Evolutionary conservation across 176 grass and related monocot genomes (phyloP).

Genomic region (Lolium perenne): DNA sequence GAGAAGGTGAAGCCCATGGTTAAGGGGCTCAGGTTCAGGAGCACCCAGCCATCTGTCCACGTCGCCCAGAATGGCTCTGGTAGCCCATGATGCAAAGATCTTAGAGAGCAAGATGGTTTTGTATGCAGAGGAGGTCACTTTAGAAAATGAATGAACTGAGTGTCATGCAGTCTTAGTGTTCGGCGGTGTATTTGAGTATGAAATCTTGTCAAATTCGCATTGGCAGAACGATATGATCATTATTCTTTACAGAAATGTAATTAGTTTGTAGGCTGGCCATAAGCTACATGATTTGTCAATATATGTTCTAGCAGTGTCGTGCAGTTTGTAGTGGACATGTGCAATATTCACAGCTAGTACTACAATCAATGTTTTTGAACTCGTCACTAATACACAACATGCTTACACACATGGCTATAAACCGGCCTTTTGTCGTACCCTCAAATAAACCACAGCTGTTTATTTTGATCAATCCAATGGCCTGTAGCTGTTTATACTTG

Average conservation of each 20-base stretch:
- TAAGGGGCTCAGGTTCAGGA: constrained; percentile 52
- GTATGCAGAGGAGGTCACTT: neutral
- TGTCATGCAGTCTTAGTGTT: neutral
- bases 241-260: neutral
- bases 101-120: neutral
- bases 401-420: too few relatives aligned
- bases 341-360: too few relatives aligned
- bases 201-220: neutral
- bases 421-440: too few relatives aligned
- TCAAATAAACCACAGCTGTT: too few relatives aligned
- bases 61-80: neutral
- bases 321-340: too few relatives aligned
- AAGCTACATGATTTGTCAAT: neutral
- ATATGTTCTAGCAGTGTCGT: neutral
- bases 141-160: neutral
- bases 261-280: neutral
- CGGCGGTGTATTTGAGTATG: neutral
- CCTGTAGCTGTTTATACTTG: too few relatives aligned
- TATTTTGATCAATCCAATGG: too few relatives aligned
- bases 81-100: constrained; percentile 4
- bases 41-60: constrained; percentile 30
- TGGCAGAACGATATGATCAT: neutral
- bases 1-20: constrained; percentile 80
- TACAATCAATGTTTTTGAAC: too few relatives aligned
- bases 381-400: too few relatives aligned